A percentile compares a stretch with the other conserved stretches of the same genome.
phyloP scores from a whole-genome alignment of 1,284 basidiomycete genomes.

The Pascua guehoae region DNA sequence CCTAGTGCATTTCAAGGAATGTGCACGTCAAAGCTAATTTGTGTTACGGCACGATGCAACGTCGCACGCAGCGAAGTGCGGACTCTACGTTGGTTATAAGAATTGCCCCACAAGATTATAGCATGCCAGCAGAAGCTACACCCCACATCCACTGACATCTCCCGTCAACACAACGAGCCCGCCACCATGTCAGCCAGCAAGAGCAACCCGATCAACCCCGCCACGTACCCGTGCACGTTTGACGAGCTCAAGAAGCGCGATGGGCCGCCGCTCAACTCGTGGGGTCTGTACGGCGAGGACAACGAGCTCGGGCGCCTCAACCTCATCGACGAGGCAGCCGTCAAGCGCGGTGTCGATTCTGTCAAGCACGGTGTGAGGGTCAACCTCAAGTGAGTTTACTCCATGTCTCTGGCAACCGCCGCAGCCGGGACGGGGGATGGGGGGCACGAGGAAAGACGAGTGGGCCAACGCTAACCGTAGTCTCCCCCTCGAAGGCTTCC shows the following conservation, averaged over 20 bases:
- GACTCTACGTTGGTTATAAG: too few relatives aligned
- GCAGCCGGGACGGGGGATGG: too few relatives aligned
- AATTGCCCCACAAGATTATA: too few relatives aligned
- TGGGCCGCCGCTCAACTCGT: conserved; percentile 35
- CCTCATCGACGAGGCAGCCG: conserved; percentile 29
- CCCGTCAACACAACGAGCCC: background rate
- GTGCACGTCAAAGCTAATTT: too few relatives aligned
- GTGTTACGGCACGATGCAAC: too few relatives aligned
- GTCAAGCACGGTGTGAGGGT: conserved; percentile 33
- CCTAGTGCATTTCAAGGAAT: too few relatives aligned
- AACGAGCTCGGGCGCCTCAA: conserved; percentile 37
- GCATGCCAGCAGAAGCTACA: too few relatives aligned
- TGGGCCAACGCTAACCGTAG: conserved; percentile 5
- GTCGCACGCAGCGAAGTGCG: too few relatives aligned
- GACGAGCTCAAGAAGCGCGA: conserved; percentile 21
- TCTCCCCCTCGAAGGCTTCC: conserved; percentile 8
- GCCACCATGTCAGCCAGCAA: background rate
- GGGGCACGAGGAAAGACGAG: too few relatives aligned
- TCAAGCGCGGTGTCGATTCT: conserved; percentile 28
- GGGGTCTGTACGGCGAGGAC: conserved; percentile 30
- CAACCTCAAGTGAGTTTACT: conserved; percentile 33
- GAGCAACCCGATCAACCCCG: background rate
- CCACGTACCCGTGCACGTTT: conserved; percentile 10
- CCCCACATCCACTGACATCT: background rate
- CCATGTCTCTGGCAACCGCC: background rate